Base-by-base conservation (phyloP, 805 yeast genomes). In the Ascoidea tarda region DNA sequence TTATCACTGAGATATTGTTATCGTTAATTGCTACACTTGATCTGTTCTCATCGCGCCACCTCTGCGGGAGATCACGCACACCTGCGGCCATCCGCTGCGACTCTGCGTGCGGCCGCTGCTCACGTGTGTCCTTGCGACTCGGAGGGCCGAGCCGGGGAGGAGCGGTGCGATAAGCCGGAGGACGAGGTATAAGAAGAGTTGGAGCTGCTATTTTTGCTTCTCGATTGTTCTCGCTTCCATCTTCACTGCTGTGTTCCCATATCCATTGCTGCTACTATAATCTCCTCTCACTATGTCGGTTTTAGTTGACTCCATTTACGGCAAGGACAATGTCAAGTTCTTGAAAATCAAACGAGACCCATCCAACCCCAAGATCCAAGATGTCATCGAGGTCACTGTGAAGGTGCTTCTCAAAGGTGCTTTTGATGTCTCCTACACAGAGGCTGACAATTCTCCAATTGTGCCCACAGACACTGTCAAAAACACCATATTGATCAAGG, bases 391-490 rank as follows among this genome's bases (percentile, higher is more conserved):
- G 72, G 87, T 95, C 51, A 84, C 88, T 53, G 95, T 86, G 53
- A 74, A 76, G 57, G 82, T 82, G 32, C 72, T 90, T 50, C 74
- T 90, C 54, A 81, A 77, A 59, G 97, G 97, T 57, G 77, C 75
- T 53, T 82, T 90, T 62, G 96, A 85, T 57, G 69, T 71, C 33
- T 81, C 96, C 3, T 90, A 86, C 73, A 90, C 96, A 50, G 63
- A 82, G 54, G 96, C 96, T 46, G 95, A 90, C 69, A 90, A 90
- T 71, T 64, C 85, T 2, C 78, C 85, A n/a, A 81, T 90, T 62
- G 95, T 90, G 50, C 96, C 97, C 54, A 90, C 97, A 6, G 96
- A 89, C 68, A 87, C 96, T 1, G 89, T 88, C 53, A 89, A 89
- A 69, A 89, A 89, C 74, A 89, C 96, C 51, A 79, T 87, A 58